A percentile compares a stretch with the other conserved stretches of the same genome.
phyloP scores from a whole-genome alignment of 192 early-diverging fungal species.

The Entophlyctis luteolus region DNA sequence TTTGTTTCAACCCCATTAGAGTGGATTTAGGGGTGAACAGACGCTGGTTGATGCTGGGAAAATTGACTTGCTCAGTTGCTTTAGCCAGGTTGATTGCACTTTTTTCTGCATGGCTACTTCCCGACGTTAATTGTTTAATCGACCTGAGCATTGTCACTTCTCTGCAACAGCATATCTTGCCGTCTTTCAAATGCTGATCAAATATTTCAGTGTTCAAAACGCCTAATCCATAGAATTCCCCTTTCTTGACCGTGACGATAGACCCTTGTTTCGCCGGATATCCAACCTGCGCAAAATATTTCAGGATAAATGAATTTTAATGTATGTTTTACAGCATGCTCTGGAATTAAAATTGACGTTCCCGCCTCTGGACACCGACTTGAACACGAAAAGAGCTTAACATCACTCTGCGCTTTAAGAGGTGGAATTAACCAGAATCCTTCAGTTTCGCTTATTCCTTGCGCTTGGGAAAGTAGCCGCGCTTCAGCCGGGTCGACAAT shows the following conservation, averaged over 20 bases:
- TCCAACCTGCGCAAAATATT: conserved; percentile 14
- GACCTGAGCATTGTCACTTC: conserved; percentile 19
- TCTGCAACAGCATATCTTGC: conserved; percentile 9
- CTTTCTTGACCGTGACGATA: conserved; percentile 18
- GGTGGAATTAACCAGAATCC: conserved; percentile 30
- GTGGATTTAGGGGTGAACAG: no score
- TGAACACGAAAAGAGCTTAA: conserved; percentile 15
- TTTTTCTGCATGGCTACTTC: no score
- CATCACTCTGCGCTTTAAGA: conserved; percentile 1
- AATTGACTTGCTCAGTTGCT: no score
- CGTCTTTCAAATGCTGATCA: conserved; percentile 12
- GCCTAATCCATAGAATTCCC: conserved; percentile 24
- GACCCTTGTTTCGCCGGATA: conserved; percentile 26
- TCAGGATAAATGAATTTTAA: not conserved
- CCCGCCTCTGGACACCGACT: conserved; percentile 22
- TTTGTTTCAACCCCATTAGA: no score
- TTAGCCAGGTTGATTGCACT: not conserved
- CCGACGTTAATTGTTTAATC: not conserved
- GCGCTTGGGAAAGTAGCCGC: conserved; percentile 5
- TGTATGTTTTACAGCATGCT: not conserved
- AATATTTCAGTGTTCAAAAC: conserved; percentile 20
- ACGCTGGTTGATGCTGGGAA: no score
- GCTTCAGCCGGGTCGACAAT: conserved; percentile 21
- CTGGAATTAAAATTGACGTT: conserved; percentile 24
- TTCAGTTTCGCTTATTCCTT: not conserved